Evolutionary conservation across 2,329 filamentous ascomycete genomes (phyloP), one percentile per base, ranked within the genome.

Genomic region (Colletotrichum kahawae): DNA sequence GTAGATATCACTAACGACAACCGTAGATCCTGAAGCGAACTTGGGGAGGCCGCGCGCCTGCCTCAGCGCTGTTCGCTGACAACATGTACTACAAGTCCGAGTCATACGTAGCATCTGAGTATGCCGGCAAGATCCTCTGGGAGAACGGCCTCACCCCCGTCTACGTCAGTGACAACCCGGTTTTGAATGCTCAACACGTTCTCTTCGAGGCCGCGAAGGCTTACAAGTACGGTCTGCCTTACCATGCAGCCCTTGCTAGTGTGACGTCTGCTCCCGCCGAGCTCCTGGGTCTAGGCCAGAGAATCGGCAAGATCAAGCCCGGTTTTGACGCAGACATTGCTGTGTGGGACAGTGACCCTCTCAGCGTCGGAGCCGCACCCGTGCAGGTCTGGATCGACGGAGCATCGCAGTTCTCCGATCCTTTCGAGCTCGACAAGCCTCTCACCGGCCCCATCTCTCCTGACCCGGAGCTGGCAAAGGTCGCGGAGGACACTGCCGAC

Each of bases 41-140:
- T 1, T 92, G 87, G 83, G 90, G 90, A 16, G 87, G 86, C 14
- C 85, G 86, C 1, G 82, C 89, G 18, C 90, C 89, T n/a, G 89
- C 88, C 5, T 89, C 87, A 18, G 92, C 90, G n/a, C 84, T 93
- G 5, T 94, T 94, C 78, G 92, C 93, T 12, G 92, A 94, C 79
- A 93, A 92, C 80, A 93, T 93, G 90, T 93, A 90, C 81, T 94
- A 94, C 87, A 94, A 94, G 83, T 87, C 89, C 2, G 93, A 94
- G 83, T 85, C 92, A 0, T 93, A 92, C 78, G 85, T 90, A 6
- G 92, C 89, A 1, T 93, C 91, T 13, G 91, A 93, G 80, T 90
- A 90, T 74, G 92, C 92, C 2, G 92, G 92, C 31, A 93, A 93
- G 80, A 87, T 91, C 5, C 86, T 94, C 0, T 91, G 91, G 77